Conservation (phyloP, 495 filamentous ascomycete species). For the Aspergillus coremiiformis region DNA sequence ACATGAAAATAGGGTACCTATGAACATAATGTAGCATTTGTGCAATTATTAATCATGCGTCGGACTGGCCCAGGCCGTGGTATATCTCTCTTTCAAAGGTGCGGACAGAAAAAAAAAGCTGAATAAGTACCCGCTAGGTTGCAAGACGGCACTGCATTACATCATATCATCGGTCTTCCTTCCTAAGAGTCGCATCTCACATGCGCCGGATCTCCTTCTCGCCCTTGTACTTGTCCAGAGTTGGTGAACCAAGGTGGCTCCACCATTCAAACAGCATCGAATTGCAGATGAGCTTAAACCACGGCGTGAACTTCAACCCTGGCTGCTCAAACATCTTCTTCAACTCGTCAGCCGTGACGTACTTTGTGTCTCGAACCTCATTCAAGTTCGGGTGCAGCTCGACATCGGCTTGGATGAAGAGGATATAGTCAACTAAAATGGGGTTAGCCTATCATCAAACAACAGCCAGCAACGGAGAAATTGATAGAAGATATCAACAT, state of each 20-base stretch:
- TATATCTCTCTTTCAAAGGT: neutral
- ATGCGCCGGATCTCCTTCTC: conserved; percentile 87
- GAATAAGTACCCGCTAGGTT: neutral
- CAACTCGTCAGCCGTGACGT: conserved; percentile 75
- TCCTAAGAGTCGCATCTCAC: conserved; percentile 35
- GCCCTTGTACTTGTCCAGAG: conserved; percentile 74
- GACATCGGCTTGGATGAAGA: conserved; percentile 93
- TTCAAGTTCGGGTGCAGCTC: conserved; percentile 74
- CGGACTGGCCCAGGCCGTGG: neutral
- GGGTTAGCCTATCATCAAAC: conserved; percentile 7
- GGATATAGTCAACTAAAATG: conserved; percentile 89
- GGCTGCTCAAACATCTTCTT: conserved; percentile 79
- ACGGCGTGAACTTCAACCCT: conserved; percentile 81
- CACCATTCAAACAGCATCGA: conserved; percentile 99
- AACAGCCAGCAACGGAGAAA: neutral
- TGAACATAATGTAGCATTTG: neutral
- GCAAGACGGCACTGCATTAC: neutral
- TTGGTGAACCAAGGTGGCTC: conserved; percentile 69
- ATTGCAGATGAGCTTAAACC: conserved; percentile 99
- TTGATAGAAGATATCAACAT: conserved; percentile 25
- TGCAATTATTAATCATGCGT: neutral
- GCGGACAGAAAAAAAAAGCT: neutral
- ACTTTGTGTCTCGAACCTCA: conserved; percentile 76
- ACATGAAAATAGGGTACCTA: neutral
- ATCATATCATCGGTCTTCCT: neutral